phyloP scores from a whole-genome alignment of 2,329 filamentous ascomycete genomes.

The Nectriaceae sp. region DNA sequence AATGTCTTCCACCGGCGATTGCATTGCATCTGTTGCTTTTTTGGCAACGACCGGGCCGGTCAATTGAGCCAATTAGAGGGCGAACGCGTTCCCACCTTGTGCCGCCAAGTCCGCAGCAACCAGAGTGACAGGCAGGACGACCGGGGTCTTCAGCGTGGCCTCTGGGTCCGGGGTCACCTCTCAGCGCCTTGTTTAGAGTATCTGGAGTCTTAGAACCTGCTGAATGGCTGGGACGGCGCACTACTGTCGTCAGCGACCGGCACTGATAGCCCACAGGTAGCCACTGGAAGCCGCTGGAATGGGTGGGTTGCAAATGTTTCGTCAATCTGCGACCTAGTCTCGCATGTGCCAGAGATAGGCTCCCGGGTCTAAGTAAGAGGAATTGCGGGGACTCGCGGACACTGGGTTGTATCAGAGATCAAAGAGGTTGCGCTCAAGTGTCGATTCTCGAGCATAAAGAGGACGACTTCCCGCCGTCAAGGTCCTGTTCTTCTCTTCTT shows the following conservation, averaged over 20 bases:
- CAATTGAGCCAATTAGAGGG: slow-evolving; percentile 12
- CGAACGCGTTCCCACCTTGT: slow-evolving; percentile 23
- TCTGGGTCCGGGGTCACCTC: background rate
- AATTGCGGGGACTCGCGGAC: slow-evolving; percentile 11
- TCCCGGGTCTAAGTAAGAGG: slow-evolving; percentile 9
- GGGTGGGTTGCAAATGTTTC: slow-evolving; percentile 8
- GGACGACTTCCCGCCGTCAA: slow-evolving; percentile 25
- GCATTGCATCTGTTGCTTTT: background rate
- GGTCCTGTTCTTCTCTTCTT: slow-evolving; percentile 8
- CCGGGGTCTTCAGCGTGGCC: background rate
- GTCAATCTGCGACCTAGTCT: slow-evolving; percentile 17
- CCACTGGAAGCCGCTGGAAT: slow-evolving; percentile 1
- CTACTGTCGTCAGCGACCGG: too few relatives aligned
- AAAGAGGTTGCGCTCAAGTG: slow-evolving; percentile 8
- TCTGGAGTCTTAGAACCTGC: background rate
- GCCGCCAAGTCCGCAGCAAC: slow-evolving; percentile 15
- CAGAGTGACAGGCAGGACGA: slow-evolving; percentile 5
- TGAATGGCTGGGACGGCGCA: too few relatives aligned
- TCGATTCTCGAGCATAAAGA: slow-evolving; percentile 29
- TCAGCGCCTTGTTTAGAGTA: background rate
- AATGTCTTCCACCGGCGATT: background rate
- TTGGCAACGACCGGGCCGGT: background rate
- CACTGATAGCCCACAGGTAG: background rate
- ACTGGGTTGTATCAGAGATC: slow-evolving; percentile 15
- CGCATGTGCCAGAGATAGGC: slow-evolving; percentile 24